phyloP scores from a whole-genome alignment of 2,329 filamentous ascomycete genomes.

The Neofusicoccum ribis region DNA sequence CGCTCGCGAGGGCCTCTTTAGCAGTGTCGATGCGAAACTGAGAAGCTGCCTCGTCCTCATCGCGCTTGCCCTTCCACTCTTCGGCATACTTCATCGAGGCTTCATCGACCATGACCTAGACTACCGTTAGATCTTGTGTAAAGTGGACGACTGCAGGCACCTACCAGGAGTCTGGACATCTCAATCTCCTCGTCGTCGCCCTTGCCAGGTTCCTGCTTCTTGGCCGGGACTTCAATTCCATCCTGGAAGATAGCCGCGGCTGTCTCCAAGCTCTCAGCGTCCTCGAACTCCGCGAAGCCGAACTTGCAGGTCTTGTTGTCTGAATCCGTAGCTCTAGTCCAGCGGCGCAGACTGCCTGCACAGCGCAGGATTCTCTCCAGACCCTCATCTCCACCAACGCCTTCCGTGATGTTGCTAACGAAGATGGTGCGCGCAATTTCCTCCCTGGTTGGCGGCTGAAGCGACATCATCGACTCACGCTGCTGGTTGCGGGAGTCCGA shows the following conservation, averaged over 20 bases:
- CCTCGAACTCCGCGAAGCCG: constrained; percentile 94
- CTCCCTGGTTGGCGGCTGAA: constrained; percentile 82
- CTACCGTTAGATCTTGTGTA: constrained; percentile 24
- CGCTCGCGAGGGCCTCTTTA: constrained; percentile 65
- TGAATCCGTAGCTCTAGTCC: constrained; percentile 77
- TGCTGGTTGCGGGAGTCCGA: constrained; percentile 67
- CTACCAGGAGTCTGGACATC: constrained; percentile 68
- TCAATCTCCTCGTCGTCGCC: constrained; percentile 53
- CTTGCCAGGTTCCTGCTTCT: constrained; percentile 62
- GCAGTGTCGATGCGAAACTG: constrained; percentile 71
- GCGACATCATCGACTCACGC: constrained; percentile 67
- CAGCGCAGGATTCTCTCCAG: constrained; percentile 75
- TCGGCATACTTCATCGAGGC: constrained; percentile 83
- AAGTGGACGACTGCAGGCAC: constrained; percentile 20
- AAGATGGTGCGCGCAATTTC: constrained; percentile 92
- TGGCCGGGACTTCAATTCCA: constrained; percentile 71
- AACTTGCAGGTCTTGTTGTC: constrained; percentile 82
- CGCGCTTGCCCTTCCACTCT: constrained; percentile 68
- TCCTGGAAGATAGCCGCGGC: constrained; percentile 84
- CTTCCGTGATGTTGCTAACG: constrained; percentile 80
- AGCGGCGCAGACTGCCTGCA: constrained; percentile 79
- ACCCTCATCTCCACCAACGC: constrained; percentile 72
- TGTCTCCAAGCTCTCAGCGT: constrained; percentile 80
- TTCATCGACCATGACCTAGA: constrained; percentile 70
- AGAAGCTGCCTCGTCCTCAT: constrained; percentile 62